Base-by-base conservation (phyloP, 805 yeast species). In the Pichia phayaonensis region DNA sequence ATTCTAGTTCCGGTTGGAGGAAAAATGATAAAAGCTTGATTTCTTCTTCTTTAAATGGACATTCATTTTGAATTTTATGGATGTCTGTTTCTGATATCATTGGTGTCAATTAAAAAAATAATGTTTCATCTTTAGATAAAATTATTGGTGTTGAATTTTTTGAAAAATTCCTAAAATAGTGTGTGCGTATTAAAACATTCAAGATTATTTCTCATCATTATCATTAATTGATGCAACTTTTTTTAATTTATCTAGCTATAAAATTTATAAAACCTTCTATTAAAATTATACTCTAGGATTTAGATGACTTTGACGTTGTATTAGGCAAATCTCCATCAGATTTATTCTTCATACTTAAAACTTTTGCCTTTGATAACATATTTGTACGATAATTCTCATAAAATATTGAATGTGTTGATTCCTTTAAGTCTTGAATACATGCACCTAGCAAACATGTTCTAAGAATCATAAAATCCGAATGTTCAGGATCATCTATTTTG, bases 381-480 rank as follows among this genome's bases (percentile, higher is more conserved):
- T 80, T 69, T 46, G 84, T 72, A 72, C 96, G 83, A 66, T 79
- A 87, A 27, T 80, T 75, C 67, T 86, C 92, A 62, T 83, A 90
- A 66, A 83, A 94, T 46, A 79, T 60, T 54, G 82, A 86, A 61
- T 86, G 82, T 2, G 96, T 89, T 2, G 84, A 76, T 53, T 83
- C 77, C 48, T 88, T 78, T 60, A 90, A 73, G 65, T 87, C 95
- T 62, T 87, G 80, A 76, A 90, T 73, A 64, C 87, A 81, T 21
- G 92, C 83, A 67, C 92, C 83, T 67, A 89, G 72, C 55, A 90
- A 71, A 56, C 89, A 75, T 31, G 85, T 77, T 70, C 95, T 81
- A 62, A 88, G 72, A 59, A 82, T 79, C 60, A 80, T 75, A 68
- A 86, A 86, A 66, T 89, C 96, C 62, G 90, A 83, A 65, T 86